These are phyloP conservation scores for Helichrysum umbraculigerum DNA, from an alignment of 129 eudicot genomes.

Conservation along the genomic window DNA sequence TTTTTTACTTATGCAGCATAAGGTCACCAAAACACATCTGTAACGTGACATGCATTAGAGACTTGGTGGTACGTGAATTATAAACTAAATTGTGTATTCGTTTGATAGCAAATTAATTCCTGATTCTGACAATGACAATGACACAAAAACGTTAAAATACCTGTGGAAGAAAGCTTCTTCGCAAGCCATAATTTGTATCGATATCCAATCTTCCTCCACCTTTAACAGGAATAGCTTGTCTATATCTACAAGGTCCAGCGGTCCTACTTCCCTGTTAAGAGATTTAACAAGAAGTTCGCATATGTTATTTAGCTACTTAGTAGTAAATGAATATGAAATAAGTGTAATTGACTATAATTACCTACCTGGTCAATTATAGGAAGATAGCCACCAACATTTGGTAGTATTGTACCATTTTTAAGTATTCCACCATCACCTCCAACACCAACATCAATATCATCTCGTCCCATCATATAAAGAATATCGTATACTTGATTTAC, in stretches of 20 bases:
- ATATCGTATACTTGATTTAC: constrained; percentile 77
- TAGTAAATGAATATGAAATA: not conserved
- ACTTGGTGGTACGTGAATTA: too few species aligned
- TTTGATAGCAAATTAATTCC: too few species aligned
- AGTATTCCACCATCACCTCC: constrained; percentile 95
- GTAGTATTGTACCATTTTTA: constrained; percentile 58
- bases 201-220: constrained; percentile 69
- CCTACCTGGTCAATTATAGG: constrained; percentile 89
- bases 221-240: constrained; percentile 80
- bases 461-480: constrained; percentile 90
- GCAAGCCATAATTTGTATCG: constrained; percentile 69
- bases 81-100: too few species aligned
- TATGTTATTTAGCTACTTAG: too few species aligned
- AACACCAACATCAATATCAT: constrained; percentile 82
- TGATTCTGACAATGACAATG: too few species aligned
- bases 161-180: constrained; percentile 90
- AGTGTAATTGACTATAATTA: not conserved
- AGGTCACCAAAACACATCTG: too few species aligned
- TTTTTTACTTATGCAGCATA: too few species aligned
- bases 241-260: constrained; percentile 76
- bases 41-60: too few species aligned
- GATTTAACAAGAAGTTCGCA: not conserved
- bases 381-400: constrained; percentile 88
- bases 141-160: constrained; percentile 27
- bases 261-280: constrained; percentile 58